Evolutionary conservation across 78 protist species (phyloP).

Genomic region (Dictyostelium firmibasis): DNA sequence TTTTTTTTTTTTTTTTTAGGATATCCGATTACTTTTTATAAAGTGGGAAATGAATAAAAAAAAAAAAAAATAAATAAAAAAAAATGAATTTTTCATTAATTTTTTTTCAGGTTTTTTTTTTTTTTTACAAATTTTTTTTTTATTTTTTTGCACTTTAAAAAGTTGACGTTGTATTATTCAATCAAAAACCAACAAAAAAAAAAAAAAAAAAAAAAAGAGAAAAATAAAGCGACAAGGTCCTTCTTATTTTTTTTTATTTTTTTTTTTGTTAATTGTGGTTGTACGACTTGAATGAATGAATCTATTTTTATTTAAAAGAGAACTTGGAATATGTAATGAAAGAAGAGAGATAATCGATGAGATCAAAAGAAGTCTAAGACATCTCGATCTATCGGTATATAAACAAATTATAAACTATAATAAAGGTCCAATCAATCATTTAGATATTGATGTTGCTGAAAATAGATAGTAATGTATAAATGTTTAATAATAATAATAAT

Average conservation of each 20-base stretch:
- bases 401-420: background rate
- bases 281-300: background rate
- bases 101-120: too few species aligned
- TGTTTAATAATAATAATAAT: background rate
- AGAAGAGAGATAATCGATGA: background rate
- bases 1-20: background rate
- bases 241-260: too few species aligned
- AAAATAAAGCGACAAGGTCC: too few species aligned
- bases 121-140: background rate
- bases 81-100: too few species aligned
- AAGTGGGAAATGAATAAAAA: background rate
- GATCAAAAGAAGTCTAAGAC: background rate
- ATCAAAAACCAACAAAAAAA: too few species aligned
- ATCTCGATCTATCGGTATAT: slow-evolving; percentile 31
- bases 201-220: too few species aligned
- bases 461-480: slow-evolving; percentile 33
- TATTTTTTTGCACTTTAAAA: background rate
- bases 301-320: slow-evolving; percentile 15
- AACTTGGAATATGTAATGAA: background rate
- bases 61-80: too few species aligned
- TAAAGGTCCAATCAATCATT: slow-evolving; percentile 38
- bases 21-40: background rate
- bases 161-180: too few species aligned
- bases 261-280: too few species aligned
- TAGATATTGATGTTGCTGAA: slow-evolving; percentile 56